phyloP scores from a whole-genome alignment of 805 yeast genomes.

The Candida endomychidarum region DNA sequence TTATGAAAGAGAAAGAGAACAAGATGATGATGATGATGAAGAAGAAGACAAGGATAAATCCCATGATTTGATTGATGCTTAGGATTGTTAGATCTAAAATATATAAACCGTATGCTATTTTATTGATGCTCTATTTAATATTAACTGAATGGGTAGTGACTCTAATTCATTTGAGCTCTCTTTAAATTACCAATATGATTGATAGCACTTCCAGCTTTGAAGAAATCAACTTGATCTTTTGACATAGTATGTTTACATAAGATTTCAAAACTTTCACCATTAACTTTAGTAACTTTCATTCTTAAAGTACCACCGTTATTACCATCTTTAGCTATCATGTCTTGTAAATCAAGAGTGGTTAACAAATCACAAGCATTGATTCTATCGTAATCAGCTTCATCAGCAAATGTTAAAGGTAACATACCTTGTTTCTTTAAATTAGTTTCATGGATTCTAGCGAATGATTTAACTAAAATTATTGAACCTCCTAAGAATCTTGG shows the following conservation, averaged over 20 bases:
- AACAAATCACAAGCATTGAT: conserved; percentile 75
- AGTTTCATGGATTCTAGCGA: conserved; percentile 98
- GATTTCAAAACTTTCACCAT: conserved; percentile 70
- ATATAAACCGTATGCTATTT: conserved; percentile 8
- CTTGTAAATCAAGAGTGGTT: conserved; percentile 70
- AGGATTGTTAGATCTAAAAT: conserved; percentile 6
- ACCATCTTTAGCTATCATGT: conserved; percentile 78
- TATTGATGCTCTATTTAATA: too few species aligned
- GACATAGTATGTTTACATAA: conserved; percentile 95
- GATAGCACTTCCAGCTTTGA: conserved; percentile 96
- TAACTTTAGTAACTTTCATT: conserved; percentile 69
- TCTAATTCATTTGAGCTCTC: too few species aligned
- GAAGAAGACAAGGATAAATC: conserved; percentile 26
- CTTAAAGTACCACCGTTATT: conserved; percentile 81
- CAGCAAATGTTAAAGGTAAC: conserved; percentile 89
- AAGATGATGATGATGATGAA: conserved; percentile 52
- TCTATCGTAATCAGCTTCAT: conserved; percentile 85
- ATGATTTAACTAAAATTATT: conserved; percentile 85
- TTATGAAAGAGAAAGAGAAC: conserved; percentile 84
- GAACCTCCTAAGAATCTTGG: conserved; percentile 94
- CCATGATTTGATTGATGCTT: conserved; percentile 45
- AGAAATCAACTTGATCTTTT: conserved; percentile 90
- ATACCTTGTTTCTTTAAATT: conserved; percentile 97
- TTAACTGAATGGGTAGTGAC: too few species aligned
- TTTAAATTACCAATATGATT: conserved; percentile 73